Conservation (phyloP, 176 grass and related monocot genomes). For the Raddia guianensis region DNA sequence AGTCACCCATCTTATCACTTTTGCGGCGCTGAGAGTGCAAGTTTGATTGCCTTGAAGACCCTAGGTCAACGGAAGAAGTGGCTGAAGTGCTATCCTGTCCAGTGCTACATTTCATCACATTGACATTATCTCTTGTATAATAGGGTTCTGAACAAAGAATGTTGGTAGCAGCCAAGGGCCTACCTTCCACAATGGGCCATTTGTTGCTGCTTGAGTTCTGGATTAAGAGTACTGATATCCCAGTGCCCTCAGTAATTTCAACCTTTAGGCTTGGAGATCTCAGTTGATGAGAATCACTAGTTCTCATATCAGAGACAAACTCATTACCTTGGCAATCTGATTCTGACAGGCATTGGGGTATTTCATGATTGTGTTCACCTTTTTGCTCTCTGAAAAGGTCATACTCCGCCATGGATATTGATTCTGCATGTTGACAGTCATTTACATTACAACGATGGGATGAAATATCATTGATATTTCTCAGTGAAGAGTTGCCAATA, state of each 20-base stretch:
- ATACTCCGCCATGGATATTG: conserved; percentile 13
- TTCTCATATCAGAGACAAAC: conserved; percentile 30
- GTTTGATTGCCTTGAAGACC: conserved; percentile 63
- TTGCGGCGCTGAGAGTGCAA: conserved; percentile 48
- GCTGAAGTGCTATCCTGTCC: conserved; percentile 67
- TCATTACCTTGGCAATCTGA: conserved; percentile 20
- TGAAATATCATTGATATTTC: conserved; percentile 28
- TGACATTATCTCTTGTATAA: conserved; percentile 67
- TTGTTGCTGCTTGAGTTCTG: conserved; percentile 68
- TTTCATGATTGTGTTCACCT: conserved; percentile 19
- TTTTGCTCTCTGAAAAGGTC: conserved; percentile 38
- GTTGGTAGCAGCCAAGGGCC: conserved; percentile 52
- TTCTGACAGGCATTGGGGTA: conserved; percentile 25
- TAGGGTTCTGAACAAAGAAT: conserved; percentile 72
- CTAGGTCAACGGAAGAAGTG: conserved; percentile 80
- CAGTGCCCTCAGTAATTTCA: conserved; percentile 61
- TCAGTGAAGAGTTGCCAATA: conserved; percentile 8
- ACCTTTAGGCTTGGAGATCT: conserved; percentile 28
- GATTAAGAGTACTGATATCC: conserved; percentile 73
- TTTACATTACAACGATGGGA: conserved; percentile 20
- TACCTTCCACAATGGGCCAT: conserved; percentile 66
- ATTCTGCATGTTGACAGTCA: conserved; percentile 39
- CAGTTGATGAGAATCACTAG: conserved; percentile 19
- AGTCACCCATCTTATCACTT: conserved; percentile 60
- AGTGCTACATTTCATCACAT: conserved; percentile 67